Percentiles rank a stretch among this genome's conserved stretches.
Evolutionary conservation across 2,329 filamentous ascomycete genomes (phyloP).

Genomic region (Canariomyces notabilis): DNA sequence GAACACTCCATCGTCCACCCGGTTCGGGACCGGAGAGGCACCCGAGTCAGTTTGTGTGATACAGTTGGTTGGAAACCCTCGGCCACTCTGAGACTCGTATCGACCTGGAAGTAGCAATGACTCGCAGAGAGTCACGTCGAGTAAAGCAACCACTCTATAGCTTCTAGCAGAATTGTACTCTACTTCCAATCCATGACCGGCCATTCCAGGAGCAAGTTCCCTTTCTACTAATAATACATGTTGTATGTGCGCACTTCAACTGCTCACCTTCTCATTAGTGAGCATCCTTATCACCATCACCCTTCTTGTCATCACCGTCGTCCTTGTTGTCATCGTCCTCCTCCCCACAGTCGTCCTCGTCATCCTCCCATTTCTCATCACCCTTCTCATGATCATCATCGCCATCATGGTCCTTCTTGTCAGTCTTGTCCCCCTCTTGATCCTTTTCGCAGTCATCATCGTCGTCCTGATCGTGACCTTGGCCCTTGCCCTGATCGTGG

Average conservation of each 20-base stretch:
- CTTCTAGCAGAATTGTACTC: not conserved
- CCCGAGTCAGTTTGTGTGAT: too few species aligned
- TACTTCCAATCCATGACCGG: not conserved
- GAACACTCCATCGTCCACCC: too few species aligned
- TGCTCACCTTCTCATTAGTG: not conserved
- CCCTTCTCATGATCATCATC: not conserved
- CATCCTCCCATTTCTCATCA: too few species aligned
- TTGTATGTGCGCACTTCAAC: not conserved
- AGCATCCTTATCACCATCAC: not conserved
- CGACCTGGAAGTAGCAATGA: not conserved
- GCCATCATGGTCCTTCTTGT: not conserved
- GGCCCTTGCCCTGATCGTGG: slow-evolving; percentile 24
- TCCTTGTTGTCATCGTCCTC: not conserved
- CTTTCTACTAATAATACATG: not conserved
- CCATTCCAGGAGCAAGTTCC: not conserved
- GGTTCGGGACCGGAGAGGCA: too few species aligned
- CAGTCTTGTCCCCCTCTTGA: not conserved
- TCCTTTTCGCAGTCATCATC: too few species aligned
- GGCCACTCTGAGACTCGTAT: not conserved
- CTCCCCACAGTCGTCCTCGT: not conserved
- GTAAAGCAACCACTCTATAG: not conserved
- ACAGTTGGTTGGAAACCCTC: too few species aligned
- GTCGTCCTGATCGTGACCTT: not conserved
- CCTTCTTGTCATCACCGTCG: not conserved
- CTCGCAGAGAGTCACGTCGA: not conserved